Percentiles rank a stretch among this genome's conserved stretches.
Evolutionary conservation across 306 rosid species (phyloP).

Genomic region (Citrullus mucosospermus): DNA sequence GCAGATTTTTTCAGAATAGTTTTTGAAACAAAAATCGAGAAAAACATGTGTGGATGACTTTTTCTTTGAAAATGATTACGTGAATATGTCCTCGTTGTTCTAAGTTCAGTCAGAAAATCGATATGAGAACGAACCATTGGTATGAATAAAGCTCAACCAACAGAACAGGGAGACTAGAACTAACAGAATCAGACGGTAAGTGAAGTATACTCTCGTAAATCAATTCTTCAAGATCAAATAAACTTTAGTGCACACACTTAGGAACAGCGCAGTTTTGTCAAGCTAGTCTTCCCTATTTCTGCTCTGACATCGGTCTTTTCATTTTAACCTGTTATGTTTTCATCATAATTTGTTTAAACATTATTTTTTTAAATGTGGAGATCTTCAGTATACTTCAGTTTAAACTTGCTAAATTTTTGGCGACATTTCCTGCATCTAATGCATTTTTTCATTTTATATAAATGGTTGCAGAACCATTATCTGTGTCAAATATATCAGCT

Average conservation of each 20-base stretch:
- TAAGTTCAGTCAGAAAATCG: neutral
- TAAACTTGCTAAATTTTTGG: neutral
- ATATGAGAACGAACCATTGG: neutral
- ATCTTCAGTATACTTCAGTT: neutral
- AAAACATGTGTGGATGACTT: neutral
- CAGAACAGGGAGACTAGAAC: neutral
- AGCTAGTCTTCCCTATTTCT: neutral
- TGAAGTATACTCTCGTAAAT: neutral
- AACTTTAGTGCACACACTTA: neutral
- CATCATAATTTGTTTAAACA: neutral
- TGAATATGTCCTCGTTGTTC: neutral
- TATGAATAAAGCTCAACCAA: neutral
- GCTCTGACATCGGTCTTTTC: neutral
- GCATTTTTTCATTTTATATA: neutral
- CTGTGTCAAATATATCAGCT: conserved; percentile 29
- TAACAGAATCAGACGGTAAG: neutral
- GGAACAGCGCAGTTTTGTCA: neutral
- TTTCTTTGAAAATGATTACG: neutral
- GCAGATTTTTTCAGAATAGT: neutral
- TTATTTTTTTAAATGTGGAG: neutral
- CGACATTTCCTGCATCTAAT: neutral
- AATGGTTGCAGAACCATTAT: conserved; percentile 40
- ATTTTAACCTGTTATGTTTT: neutral
- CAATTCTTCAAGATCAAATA: neutral
- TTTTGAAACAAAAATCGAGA: neutral